Evolutionary conservation across 1,139 yeast species (phyloP).

Genomic region (Wickerhamiella pararugosa): DNA sequence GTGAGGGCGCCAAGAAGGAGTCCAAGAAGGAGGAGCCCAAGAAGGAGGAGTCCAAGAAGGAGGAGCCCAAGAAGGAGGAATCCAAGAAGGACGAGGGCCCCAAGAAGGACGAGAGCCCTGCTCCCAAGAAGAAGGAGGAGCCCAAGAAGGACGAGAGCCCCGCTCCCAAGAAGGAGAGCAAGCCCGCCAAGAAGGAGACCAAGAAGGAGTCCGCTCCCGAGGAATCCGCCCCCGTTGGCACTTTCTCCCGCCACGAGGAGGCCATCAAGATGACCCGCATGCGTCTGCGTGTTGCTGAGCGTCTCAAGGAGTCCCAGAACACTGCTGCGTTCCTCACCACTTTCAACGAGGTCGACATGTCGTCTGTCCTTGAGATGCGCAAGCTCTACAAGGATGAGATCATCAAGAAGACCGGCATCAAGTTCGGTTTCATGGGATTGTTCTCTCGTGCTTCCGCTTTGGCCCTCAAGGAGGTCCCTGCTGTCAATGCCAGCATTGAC

Average conservation of each 20-base stretch:
- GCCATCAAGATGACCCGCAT: constrained; percentile 98
- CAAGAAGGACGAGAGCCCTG: constrained; percentile 8
- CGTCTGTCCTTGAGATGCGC: constrained; percentile 84
- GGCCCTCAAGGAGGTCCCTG: constrained; percentile 91
- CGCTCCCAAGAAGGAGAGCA: not conserved
- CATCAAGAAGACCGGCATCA: constrained; percentile 83
- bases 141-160: constrained; percentile 14
- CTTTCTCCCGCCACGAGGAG: constrained; percentile 62
- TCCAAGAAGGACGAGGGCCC: constrained; percentile 18
- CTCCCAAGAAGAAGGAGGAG: not conserved
- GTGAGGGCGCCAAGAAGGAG: constrained; percentile 33
- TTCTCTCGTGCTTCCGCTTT: constrained; percentile 87
- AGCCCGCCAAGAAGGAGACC: constrained; percentile 14
- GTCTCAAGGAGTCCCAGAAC: constrained; percentile 98
- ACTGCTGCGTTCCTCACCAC: constrained; percentile 97
- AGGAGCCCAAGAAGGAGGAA: constrained; percentile 16
- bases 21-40: constrained; percentile 17
- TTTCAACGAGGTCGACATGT: constrained; percentile 96
- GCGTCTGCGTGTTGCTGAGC: constrained; percentile 98
- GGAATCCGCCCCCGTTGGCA: constrained; percentile 18
- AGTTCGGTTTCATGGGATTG: constrained; percentile 98
- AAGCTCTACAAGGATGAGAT: constrained; percentile 93
- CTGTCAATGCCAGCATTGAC: constrained; percentile 91
- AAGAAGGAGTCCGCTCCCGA: constrained; percentile 21
- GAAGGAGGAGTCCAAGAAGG: constrained; percentile 10